These are phyloP conservation scores for Pouteria glomerata DNA, from an alignment of 148 eudicot species.

Conservation along the genomic window DNA sequence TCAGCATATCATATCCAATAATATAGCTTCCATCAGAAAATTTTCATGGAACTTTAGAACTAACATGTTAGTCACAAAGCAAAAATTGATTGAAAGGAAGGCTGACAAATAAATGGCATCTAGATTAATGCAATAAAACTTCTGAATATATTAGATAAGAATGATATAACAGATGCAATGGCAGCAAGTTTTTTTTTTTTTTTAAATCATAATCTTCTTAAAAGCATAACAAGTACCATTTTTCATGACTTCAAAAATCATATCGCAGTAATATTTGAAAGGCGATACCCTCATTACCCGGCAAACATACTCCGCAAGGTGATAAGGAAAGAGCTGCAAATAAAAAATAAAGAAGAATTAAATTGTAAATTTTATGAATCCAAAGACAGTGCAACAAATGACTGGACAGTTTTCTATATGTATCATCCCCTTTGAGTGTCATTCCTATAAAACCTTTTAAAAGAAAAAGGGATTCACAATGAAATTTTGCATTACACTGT, in stretches of 20 bases:
- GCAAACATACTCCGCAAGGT: conserved; percentile 92
- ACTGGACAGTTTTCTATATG: neutral
- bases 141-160: neutral
- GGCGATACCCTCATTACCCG: conserved; percentile 97
- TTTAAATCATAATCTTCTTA: too few relatives aligned
- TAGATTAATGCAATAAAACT: neutral
- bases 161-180: conserved; percentile 5
- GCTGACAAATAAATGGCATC: conserved; percentile 4
- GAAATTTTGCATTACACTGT: neutral
- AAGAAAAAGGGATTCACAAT: neutral
- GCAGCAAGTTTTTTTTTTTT: too few relatives aligned
- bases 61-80: neutral
- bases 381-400: neutral
- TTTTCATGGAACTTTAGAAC: neutral
- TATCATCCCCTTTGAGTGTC: neutral
- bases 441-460: neutral
- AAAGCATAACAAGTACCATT: conserved; percentile 54
- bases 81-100: neutral
- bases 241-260: conserved; percentile 95
- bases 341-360: conserved; percentile 12
- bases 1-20: neutral
- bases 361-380: neutral
- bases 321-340: conserved; percentile 94
- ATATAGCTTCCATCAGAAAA: neutral
- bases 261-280: conserved; percentile 93